Evolutionary conservation across 108 stramenopile species (phyloP).

Genomic region (Phaeodactylum tricornutum): DNA sequence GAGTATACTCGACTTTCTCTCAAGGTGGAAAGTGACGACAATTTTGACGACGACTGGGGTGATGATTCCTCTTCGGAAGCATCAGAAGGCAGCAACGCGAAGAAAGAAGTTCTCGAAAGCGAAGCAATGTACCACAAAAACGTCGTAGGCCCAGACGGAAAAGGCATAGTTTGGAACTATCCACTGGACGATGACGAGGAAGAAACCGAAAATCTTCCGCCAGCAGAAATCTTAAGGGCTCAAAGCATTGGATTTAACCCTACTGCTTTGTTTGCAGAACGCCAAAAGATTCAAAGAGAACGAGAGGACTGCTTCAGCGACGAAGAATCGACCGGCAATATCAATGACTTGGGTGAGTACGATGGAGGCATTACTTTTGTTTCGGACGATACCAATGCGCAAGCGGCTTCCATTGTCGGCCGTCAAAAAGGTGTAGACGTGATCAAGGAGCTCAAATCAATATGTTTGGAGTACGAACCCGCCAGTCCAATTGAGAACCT

Average conservation of each 20-base stretch:
- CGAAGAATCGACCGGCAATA: constrained; percentile 20
- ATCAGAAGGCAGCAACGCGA: neutral
- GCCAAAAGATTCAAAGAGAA: constrained; percentile 46
- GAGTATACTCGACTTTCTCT: constrained; percentile 85
- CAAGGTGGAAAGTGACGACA: constrained; percentile 36
- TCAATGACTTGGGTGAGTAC: constrained; percentile 26
- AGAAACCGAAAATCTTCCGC: constrained; percentile 17
- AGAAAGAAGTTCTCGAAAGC: constrained; percentile 4
- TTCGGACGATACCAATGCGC: constrained; percentile 12
- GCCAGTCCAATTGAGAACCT: constrained; percentile 71
- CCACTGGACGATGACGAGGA: constrained; percentile 18
- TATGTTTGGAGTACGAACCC: constrained; percentile 79
- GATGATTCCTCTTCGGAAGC: constrained; percentile 11
- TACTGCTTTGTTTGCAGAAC: constrained; percentile 29
- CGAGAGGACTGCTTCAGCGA: constrained; percentile 51
- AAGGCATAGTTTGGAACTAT: constrained; percentile 1
- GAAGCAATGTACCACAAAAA: constrained; percentile 10
- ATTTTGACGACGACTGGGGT: constrained; percentile 42
- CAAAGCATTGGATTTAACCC: constrained; percentile 71
- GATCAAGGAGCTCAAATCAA: constrained; percentile 67
- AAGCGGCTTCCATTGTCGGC: constrained; percentile 44
- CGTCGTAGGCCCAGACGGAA: constrained; percentile 15
- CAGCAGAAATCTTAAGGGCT: constrained; percentile 26
- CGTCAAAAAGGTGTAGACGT: constrained; percentile 86
- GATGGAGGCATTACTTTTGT: constrained; percentile 31